A percentile compares a stretch with the other conserved stretches of the same genome.
Conservation (phyloP, 345 rosid genomes). For the Toxicodendron radicans region DNA sequence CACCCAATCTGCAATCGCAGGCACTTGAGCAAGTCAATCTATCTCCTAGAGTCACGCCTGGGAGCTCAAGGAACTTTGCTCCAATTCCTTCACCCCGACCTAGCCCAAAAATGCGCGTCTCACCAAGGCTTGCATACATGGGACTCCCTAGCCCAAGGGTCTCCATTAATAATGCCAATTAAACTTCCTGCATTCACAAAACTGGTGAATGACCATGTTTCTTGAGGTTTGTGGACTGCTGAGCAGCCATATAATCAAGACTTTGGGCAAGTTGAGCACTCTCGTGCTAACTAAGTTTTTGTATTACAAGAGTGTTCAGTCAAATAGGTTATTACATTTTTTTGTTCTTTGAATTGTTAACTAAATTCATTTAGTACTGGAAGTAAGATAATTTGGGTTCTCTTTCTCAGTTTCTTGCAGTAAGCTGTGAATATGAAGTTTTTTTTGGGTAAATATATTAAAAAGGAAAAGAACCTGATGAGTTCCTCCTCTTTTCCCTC, state of each 20-base stretch:
- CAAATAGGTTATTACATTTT: not conserved
- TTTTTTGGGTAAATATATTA: no score
- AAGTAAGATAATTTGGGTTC: not conserved
- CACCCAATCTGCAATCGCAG: constrained; percentile 49
- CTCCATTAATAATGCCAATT: not conserved
- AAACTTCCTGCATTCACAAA: not conserved
- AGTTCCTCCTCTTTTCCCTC: not conserved
- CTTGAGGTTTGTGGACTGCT: not conserved
- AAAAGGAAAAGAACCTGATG: not conserved
- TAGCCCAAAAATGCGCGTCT: constrained; percentile 41
- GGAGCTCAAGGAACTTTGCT: constrained; percentile 17
- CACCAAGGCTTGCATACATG: constrained; percentile 56
- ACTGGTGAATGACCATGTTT: not conserved
- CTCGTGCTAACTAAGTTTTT: constrained; percentile 7
- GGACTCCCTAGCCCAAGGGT: constrained; percentile 49
- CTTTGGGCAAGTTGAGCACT: constrained; percentile 9
- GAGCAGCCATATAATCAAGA: not conserved
- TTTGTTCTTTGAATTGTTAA: constrained; percentile 11
- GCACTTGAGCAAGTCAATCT: constrained; percentile 69
- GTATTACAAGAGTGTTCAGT: not conserved
- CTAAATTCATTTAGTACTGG: not conserved
- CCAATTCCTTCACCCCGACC: constrained; percentile 56
- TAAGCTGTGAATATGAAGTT: not conserved
- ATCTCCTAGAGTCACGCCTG: constrained; percentile 46
- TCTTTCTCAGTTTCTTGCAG: not conserved